Conservation (phyloP, 805 yeast genomes). For the Lachancea dasiensis region DNA sequence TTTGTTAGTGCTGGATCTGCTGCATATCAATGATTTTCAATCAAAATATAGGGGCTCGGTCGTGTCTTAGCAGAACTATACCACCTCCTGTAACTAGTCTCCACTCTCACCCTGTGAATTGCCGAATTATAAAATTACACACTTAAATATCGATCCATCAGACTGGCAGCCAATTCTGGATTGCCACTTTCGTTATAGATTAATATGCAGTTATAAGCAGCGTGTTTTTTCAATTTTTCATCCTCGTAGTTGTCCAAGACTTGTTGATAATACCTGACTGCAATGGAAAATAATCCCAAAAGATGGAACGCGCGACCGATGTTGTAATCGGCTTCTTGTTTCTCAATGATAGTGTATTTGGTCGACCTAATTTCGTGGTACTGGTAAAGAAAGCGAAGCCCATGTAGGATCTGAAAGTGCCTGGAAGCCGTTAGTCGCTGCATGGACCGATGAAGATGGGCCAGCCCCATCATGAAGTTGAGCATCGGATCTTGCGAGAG, state of each 20-base stretch:
- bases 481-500: conserved; percentile 75
- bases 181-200: conserved; percentile 78
- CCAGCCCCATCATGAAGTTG: conserved; percentile 65
- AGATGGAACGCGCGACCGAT: conserved; percentile 81
- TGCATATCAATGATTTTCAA: too few relatives aligned
- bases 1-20: too few relatives aligned
- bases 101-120: too few relatives aligned
- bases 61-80: too few relatives aligned
- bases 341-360: conserved; percentile 36
- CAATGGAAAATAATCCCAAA: conserved; percentile 69
- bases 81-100: too few relatives aligned
- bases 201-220: conserved; percentile 78
- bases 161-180: conserved; percentile 49
- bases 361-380: conserved; percentile 51
- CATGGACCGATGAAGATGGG: conserved; percentile 85
- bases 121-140: conserved; percentile 27
- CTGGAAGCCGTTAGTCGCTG: conserved; percentile 83
- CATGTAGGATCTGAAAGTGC: conserved; percentile 83
- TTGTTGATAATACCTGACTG: conserved; percentile 64
- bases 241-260: conserved; percentile 53
- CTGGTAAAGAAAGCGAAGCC: conserved; percentile 69
- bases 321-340: conserved; percentile 77
- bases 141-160: conserved; percentile 62
- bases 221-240: conserved; percentile 62
- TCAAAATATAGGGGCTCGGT: too few relatives aligned